Evolutionary conservation across 139 green algal genomes (phyloP).

Genomic region (Parachlorella kessleri): DNA sequence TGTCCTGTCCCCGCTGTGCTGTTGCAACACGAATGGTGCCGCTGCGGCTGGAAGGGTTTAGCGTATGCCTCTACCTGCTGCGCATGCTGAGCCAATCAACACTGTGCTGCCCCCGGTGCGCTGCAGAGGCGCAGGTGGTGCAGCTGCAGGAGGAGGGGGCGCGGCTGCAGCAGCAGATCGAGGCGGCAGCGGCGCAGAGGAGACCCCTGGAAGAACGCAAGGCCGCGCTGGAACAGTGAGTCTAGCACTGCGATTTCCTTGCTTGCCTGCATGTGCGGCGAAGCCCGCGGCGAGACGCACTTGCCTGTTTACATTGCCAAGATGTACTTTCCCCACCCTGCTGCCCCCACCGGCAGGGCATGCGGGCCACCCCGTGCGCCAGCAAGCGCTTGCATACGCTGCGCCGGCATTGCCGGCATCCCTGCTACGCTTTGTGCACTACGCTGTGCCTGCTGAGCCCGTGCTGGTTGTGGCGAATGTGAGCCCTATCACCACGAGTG

Average conservation of each 20-base stretch:
- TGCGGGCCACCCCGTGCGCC: not conserved
- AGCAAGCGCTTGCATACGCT: not conserved
- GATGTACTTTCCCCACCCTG: not conserved
- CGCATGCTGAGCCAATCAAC: no score
- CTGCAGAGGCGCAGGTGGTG: constrained; percentile 26
- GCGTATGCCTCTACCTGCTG: no score
- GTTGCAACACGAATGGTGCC: no score
- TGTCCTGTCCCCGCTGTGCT: no score
- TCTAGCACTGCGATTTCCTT: not conserved
- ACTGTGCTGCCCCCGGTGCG: no score
- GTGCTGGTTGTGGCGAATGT: not conserved
- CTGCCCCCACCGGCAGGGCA: not conserved
- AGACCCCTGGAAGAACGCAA: constrained; percentile 17
- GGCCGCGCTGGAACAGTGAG: constrained; percentile 11
- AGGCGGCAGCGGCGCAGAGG: not conserved
- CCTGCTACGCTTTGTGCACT: no score
- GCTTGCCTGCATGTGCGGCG: not conserved
- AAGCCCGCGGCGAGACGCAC: not conserved
- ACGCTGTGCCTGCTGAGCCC: no score
- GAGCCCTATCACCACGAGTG: not conserved
- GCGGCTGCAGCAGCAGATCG: constrained; percentile 16
- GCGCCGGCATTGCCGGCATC: no score
- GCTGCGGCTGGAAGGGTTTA: no score
- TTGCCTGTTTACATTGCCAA: no score
- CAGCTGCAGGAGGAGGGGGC: constrained; percentile 26